Conservation (phyloP, 768 basidiomycete genomes). For the Crepidotus variabilis region DNA sequence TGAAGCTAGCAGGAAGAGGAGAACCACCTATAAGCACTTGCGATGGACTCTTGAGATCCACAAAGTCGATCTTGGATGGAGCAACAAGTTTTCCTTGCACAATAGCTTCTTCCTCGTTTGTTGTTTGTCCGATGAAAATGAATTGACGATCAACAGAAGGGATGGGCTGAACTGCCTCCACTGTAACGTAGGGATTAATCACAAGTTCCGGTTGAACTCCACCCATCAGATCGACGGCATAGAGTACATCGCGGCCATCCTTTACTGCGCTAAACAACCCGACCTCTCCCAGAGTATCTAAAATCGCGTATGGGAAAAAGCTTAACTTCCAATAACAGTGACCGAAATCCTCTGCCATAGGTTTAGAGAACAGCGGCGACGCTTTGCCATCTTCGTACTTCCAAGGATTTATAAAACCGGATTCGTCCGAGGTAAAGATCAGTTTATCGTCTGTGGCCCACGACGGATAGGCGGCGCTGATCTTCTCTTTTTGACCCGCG, state of each 20-base stretch:
- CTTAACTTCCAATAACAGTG: constrained; percentile 54
- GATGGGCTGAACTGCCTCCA: constrained; percentile 32
- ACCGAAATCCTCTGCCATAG: constrained; percentile 54
- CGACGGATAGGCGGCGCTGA: constrained; percentile 53
- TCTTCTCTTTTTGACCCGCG: constrained; percentile 46
- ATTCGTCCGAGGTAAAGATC: constrained; percentile 61
- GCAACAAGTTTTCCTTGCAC: constrained; percentile 27
- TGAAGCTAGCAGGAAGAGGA: constrained; percentile 19
- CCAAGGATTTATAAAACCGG: constrained; percentile 68
- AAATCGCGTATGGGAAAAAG: constrained; percentile 40
- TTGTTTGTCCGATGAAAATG: constrained; percentile 42
- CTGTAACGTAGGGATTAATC: constrained; percentile 38
- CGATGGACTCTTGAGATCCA: constrained; percentile 7
- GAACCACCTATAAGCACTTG: constrained; percentile 1
- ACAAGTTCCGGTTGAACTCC: constrained; percentile 27
- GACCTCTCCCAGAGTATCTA: constrained; percentile 29
- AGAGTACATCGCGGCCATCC: constrained; percentile 38
- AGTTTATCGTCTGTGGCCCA: constrained; percentile 58
- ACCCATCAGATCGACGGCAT: constrained; percentile 32
- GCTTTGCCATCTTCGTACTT: constrained; percentile 28
- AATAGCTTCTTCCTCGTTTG: constrained; percentile 31
- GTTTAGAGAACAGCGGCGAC: constrained; percentile 34
- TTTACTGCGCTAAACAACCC: constrained; percentile 36
- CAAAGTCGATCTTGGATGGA: constrained; percentile 2
- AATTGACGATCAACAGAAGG: constrained; percentile 25